Base-by-base conservation (phyloP, 1,284 basidiomycete species). In the Filobasidium uniguttulatum region DNA sequence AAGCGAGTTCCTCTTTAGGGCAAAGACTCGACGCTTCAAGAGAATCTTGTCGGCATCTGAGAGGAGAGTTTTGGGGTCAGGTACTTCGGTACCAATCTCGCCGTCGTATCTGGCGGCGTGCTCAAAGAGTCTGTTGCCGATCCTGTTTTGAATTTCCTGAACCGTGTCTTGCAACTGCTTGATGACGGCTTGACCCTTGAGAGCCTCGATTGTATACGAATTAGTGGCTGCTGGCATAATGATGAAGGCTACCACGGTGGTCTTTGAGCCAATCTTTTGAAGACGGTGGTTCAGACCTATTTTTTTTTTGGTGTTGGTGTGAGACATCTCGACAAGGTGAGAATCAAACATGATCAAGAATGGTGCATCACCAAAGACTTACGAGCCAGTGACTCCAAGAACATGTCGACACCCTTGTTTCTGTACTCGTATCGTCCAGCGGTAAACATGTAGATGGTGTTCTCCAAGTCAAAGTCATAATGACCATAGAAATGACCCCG, bases 341-440 rank as follows among this genome's bases (percentile, higher is more conserved):
- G 33, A 19, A 15, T 19, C 44, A 45, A 14, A 31, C n/a, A n/a
- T n/a, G n/a, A n/a, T n/a, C n/a, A n/a, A n/a, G n/a, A n/a, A n/a
- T n/a, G n/a, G n/a, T n/a, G n/a, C n/a, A n/a, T n/a, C n/a, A 10
- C 40, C n/a, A 20, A n/a, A 14, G 6, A 65, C 71, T 59, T 49
- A 70, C 89, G 84, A 26, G 93, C 91, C 50, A 98, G 79, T 25
- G 85, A 80, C 72, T 98, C 93, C 62, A 98, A 91, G 68, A 96
- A 98, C 90, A 98, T 94, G 69, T 98, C 93, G 37, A 96, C 89
- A 59, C 93, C 93, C 75, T 98, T 98, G 76, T 98, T 98, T 41
- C 93, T 79, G 71, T 94, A 97, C 70, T 98, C 93, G 71, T 98
- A 98, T 44, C 93, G 80, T 43, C 93, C 93, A n/a, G 93, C 93